Base-by-base conservation (phyloP, 441 rosid species). In the Gossypium schwendimanii region DNA sequence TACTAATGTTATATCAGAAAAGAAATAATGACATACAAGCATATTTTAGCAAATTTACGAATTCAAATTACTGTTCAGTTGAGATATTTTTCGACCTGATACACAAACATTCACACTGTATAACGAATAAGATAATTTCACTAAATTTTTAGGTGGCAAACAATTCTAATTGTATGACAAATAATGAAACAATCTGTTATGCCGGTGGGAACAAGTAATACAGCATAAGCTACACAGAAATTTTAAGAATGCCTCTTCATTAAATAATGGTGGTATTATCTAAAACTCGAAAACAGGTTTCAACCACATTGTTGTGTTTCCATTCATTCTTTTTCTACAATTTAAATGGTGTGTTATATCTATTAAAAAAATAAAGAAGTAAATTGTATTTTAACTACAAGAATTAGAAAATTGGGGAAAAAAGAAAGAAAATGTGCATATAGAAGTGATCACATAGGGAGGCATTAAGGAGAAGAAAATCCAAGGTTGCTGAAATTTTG, bases 141-240 rank as follows among this genome's bases (percentile, higher is more conserved):
- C 53, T 44, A 21, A 21, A 21, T 6, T 64, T 64, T 45, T 23
- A 6, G 12, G 12, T n/a, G 44, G 10, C 44, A 52, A 50, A 4
- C 71, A 58, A 50, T 50, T 67, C 26, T 50, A 28, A 68, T 9
- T 68, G 71, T 67, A 68, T 8, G 24, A 10, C 1, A 49, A 67
- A 26, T 24, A 66, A 66, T n/a, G 21, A 47, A 49, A 49, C 7
- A 49, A 66, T 44, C 44, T 12, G 49, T 47, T 24, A 2, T n/a
- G 14, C 53, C n/a, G 0, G 1, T 15, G 41, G 39, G 41, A 14
- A 7, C 26, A 47, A 66, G 12, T 66, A 15, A 49, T 24, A 66
- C 57, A 47, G 8, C 41, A 4, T 65, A 45, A 65, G 50, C 23
- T 49, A n/a, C 24, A 47, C 3, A 6, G 39, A 45, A 65, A n/a